phyloP scores from a whole-genome alignment of 352 stramenopile genomes.

The Thalassiosira exigua region DNA sequence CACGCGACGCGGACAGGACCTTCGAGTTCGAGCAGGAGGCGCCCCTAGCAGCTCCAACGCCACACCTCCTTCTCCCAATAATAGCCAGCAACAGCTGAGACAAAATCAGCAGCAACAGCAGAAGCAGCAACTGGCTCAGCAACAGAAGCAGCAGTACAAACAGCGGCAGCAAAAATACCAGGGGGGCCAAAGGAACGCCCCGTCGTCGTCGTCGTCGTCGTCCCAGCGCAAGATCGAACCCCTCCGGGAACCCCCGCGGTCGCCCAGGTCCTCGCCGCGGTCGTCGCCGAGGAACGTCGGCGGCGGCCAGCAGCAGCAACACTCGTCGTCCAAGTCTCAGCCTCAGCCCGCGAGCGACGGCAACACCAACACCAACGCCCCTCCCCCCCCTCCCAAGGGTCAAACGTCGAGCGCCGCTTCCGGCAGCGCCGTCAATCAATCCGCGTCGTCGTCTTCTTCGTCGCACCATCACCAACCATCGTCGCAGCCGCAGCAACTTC shows the following conservation, averaged over 20 bases:
- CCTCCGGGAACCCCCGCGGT: constrained; percentile 5
- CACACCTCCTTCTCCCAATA: background rate
- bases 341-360: constrained; percentile 13
- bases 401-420: background rate
- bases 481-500: constrained; percentile 17
- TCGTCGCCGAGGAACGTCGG: constrained; percentile 9
- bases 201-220: background rate
- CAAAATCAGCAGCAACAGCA: constrained; percentile 1
- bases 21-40: constrained; percentile 1
- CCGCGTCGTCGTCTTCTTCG: constrained; percentile 14
- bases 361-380: background rate
- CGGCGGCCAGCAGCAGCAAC: constrained; percentile 10
- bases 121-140: constrained; percentile 5
- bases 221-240: background rate
- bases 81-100: constrained; percentile 14
- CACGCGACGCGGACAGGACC: constrained; percentile 14
- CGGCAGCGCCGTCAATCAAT: too few species aligned
- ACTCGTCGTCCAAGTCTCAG: constrained; percentile 13
- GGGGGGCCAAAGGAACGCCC: background rate
- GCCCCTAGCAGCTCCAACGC: background rate
- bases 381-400: constrained; percentile 10
- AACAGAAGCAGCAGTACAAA: constrained; percentile 20
- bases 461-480: constrained; percentile 13
- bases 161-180: constrained; percentile 7
- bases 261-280: constrained; percentile 11